phyloP scores from a whole-genome alignment of 2,329 filamentous ascomycete species.

The Hyphodiscus sp. region DNA sequence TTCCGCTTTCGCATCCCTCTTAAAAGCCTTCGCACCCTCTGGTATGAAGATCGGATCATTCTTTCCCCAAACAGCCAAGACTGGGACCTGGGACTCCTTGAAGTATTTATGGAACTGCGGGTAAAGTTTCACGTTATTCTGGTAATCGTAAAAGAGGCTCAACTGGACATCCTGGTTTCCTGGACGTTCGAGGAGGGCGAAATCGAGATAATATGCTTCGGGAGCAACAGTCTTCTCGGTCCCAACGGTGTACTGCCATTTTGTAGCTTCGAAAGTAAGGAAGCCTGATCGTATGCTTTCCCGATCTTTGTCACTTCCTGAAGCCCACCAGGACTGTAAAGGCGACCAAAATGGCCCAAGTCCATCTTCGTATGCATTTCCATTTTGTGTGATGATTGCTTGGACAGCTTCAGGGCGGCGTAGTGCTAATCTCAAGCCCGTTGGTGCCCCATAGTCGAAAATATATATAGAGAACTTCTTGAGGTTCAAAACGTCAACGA shows the following conservation, averaged over 20 bases:
- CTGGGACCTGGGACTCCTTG: slow-evolving; percentile 41
- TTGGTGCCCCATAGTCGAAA: slow-evolving; percentile 57
- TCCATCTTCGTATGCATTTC: slow-evolving; percentile 54
- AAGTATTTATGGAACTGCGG: slow-evolving; percentile 50
- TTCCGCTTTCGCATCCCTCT: slow-evolving; percentile 42
- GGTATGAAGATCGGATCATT: slow-evolving; percentile 46
- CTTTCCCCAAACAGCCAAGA: slow-evolving; percentile 53
- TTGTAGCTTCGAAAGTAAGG: slow-evolving; percentile 17
- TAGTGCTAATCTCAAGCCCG: slow-evolving; percentile 47
- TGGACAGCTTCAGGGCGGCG: slow-evolving; percentile 39
- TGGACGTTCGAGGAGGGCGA: slow-evolving; percentile 42
- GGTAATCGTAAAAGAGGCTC: slow-evolving; percentile 51
- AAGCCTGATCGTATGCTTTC: slow-evolving; percentile 5
- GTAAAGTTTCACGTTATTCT: slow-evolving; percentile 47
- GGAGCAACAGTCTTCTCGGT: slow-evolving; percentile 11
- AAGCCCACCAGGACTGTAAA: slow-evolving; percentile 16
- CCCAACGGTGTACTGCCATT: slow-evolving; percentile 22
- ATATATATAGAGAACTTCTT: slow-evolving; percentile 48
- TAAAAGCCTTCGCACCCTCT: slow-evolving; percentile 47
- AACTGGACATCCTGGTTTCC: slow-evolving; percentile 48
- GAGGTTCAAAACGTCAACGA: slow-evolving; percentile 42
- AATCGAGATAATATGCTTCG: slow-evolving; percentile 39
- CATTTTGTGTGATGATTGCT: slow-evolving; percentile 53
- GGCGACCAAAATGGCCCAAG: slow-evolving; percentile 34
- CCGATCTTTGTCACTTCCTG: slow-evolving; percentile 8